Percentiles rank a stretch among this genome's conserved stretches.
Conservation (phyloP, 2,329 filamentous ascomycete species). For the Paecilomyces niveus region DNA sequence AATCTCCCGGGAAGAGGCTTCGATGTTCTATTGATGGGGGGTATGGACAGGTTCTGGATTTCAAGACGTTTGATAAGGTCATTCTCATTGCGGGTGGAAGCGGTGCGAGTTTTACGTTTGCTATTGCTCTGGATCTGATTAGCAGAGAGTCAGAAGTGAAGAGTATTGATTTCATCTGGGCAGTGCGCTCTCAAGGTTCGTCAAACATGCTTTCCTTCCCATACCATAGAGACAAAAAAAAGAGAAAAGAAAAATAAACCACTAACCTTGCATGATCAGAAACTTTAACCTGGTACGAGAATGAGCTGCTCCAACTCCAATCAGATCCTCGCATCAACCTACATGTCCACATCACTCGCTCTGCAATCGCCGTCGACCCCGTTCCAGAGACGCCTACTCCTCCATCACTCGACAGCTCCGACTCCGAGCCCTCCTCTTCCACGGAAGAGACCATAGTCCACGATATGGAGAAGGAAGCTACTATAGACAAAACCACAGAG, state of each 20-base stretch:
- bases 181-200: not conserved
- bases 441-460: not conserved
- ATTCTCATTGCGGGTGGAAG: constrained; percentile 11
- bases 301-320: not conserved
- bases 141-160: not conserved
- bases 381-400: not conserved
- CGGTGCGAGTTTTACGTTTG: constrained; percentile 10
- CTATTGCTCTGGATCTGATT: constrained; percentile 9
- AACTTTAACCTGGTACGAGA: not conserved
- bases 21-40: constrained; percentile 12
- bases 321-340: not conserved
- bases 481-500: not conserved
- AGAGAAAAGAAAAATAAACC: not conserved
- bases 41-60: constrained; percentile 12
- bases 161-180: constrained; percentile 3
- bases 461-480: not conserved
- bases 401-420: not conserved
- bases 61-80: constrained; percentile 9
- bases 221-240: too few species aligned
- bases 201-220: not conserved
- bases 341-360: not conserved
- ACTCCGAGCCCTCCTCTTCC: not conserved
- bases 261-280: not conserved
- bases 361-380: not conserved
- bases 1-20: constrained; percentile 4